Base-by-base conservation (phyloP, 805 yeast species). In the Candida glaebosa region DNA sequence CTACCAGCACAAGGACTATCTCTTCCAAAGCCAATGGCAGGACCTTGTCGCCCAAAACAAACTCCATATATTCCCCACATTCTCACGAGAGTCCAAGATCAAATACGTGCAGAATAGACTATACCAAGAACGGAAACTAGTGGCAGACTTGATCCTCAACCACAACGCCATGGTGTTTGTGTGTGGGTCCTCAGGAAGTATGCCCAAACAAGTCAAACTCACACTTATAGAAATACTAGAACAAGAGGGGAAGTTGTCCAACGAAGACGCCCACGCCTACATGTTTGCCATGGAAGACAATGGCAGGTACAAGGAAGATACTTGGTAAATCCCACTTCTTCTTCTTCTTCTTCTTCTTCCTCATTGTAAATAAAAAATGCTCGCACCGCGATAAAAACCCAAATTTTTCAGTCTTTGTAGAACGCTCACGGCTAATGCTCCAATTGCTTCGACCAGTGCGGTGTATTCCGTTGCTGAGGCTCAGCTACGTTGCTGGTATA, bases 121-220 rank as follows among this genome's bases (percentile, higher is more conserved):
- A 32, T 84, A 76, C 65, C 61, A 65, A 20, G 63, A 82, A 33
- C 71, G 73, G 24, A 58, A 67, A 3, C 37, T 67, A 16, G 62
- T 91, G 2, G 76, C 71, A 1, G 73, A 80, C 2, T 58, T 81
- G 39, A 53, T 90, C 3, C 57, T 77, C 1, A 66, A 80, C 10
- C 49, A 76, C 33, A 58, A 69, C n/a, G 95, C 86, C 0, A 60
- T 76, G 0, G 65, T 93, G 4, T 89, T 82, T 56, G 69, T 93
- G 4, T 91, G 99, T 69, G 99, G 99, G 0, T 82, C 96, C 12
- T 81, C 95, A 18, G 98, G 99, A 0, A 78, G 78, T 48, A 93
- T 93, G 99, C 99, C 99, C 1, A 72, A 78, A 17, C 89, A 82
- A 61, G 93, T 91, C 1, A 69, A 96, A 43, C 62, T 85, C n/a